Base-by-base conservation (phyloP, 2,329 filamentous ascomycete genomes). In the Sporothrix humicola region DNA sequence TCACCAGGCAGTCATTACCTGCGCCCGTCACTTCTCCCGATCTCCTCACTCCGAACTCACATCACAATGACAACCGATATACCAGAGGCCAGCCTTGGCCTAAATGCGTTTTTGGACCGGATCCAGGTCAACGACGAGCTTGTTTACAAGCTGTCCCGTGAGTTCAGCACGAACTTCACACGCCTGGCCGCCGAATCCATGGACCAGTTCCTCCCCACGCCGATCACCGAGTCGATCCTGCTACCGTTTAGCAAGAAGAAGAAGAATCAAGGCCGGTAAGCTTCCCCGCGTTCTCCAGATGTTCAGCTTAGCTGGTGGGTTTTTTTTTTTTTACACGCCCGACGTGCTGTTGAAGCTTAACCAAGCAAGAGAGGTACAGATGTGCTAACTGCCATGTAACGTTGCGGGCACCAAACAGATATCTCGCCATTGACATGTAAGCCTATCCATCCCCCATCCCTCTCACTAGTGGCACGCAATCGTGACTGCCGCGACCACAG, bases 401-500 rank as follows among this genome's bases (percentile, higher is more conserved):
- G 72, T 75, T 75, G 74, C 74, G 50, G 69, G 52, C 31, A 54
- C 50, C 15, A 59, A 50, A 70, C 77, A 90, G 88, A 75, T 87
- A 88, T 81, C 85, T 87, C 76, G 90, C 85, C 73, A 90, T 90
- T 81, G 91, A 89, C 82, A 90, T 89, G 90, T 92, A 82, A 86
- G 87, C 77, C 66, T 68, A 66, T 37, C 13, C 58, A 44, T 42
- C 37, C 8, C 15, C 71, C 20, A 44, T 15, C 20, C 31, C 9
- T 52, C 1, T 54, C 46, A 17, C 52, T 6, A 26, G 46, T 44
- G 46, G 31, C n/a, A 12, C 13, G 6, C 37, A 37, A 31, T 12
- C 26, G 12, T 46, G 7, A 44, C 42, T 72, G 1, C 48, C 23
- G 50, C 13, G 8, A 17, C 20, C 13, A 3, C 8, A 37, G 37